Evolutionary conservation across 305 asterid genomes (phyloP).

Genomic region (Vinca major): DNA sequence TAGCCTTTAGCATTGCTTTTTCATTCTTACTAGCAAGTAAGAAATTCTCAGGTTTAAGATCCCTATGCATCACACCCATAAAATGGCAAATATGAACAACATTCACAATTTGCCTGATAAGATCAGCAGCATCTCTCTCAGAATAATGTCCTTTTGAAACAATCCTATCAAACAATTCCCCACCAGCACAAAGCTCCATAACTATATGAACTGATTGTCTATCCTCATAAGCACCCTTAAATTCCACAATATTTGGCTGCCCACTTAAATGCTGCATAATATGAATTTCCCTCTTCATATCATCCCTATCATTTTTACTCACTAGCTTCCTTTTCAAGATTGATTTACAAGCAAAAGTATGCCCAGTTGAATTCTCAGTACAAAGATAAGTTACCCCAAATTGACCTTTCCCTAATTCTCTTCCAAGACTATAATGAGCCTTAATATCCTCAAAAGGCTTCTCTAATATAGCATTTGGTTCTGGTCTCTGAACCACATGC

Average conservation of each 20-base stretch:
- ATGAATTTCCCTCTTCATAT: slow-evolving; percentile 71
- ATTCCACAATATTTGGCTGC: slow-evolving; percentile 67
- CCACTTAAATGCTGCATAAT: slow-evolving; percentile 89
- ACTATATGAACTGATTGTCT: slow-evolving; percentile 56
- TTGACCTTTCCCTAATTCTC: slow-evolving; percentile 68
- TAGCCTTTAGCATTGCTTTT: slow-evolving; percentile 61
- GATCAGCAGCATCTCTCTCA: slow-evolving; percentile 63
- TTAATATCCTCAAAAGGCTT: slow-evolving; percentile 66
- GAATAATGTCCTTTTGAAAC: slow-evolving; percentile 76
- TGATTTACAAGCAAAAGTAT: slow-evolving; percentile 61
- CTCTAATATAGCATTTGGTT: slow-evolving; percentile 53
- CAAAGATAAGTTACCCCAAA: slow-evolving; percentile 73
- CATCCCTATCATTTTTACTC: slow-evolving; percentile 65
- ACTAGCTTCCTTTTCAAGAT: slow-evolving; percentile 66
- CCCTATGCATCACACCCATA: slow-evolving; percentile 89
- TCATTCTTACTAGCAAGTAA: slow-evolving; percentile 61
- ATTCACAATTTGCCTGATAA: slow-evolving; percentile 66
- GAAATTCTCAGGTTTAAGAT: slow-evolving; percentile 86
- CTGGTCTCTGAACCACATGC: slow-evolving; percentile 30
- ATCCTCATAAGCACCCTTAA: slow-evolving; percentile 76
- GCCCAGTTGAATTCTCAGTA: slow-evolving; percentile 47
- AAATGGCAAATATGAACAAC: slow-evolving; percentile 82
- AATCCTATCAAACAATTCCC: slow-evolving; percentile 66
- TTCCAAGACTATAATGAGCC: slow-evolving; percentile 46
- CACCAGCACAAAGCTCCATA: slow-evolving; percentile 81